phyloP scores from a whole-genome alignment of 2,329 filamentous ascomycete species.

The Cladophialophora chaetospira region DNA sequence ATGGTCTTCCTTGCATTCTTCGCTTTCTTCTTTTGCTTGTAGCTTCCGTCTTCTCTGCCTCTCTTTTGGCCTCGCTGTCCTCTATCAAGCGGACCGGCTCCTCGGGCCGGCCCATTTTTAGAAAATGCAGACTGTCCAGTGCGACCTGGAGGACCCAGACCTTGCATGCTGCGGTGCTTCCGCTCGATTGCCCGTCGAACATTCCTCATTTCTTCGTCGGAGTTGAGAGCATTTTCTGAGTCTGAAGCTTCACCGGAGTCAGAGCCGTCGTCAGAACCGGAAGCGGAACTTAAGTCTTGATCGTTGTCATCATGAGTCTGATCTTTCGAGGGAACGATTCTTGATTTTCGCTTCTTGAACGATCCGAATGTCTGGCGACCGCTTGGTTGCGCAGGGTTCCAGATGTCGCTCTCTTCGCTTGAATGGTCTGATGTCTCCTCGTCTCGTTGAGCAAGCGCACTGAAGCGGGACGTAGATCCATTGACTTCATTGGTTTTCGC shows the following conservation, averaged over 20 bases:
- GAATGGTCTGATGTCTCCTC: conserved; percentile 8
- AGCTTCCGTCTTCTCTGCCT: not conserved
- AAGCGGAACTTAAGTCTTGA: conserved; percentile 22
- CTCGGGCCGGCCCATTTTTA: too few species aligned
- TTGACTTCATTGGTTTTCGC: not conserved
- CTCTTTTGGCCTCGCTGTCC: not conserved
- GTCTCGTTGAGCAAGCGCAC: not conserved
- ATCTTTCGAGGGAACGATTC: not conserved
- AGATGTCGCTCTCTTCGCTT: conserved; percentile 27
- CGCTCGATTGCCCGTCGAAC: conserved; percentile 25
- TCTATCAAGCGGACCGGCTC: too few species aligned
- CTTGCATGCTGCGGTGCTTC: conserved; percentile 23
- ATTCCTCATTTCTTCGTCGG: conserved; percentile 26
- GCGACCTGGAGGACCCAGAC: not conserved
- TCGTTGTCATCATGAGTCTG: not conserved
- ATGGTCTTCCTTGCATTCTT: conserved; percentile 27
- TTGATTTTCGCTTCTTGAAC: conserved; percentile 20
- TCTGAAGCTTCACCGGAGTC: conserved; percentile 7
- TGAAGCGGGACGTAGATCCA: too few species aligned
- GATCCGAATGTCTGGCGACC: conserved; percentile 32
- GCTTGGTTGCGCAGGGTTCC: conserved; percentile 14
- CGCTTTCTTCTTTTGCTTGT: conserved; percentile 16
- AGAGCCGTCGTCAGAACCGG: conserved; percentile 1
- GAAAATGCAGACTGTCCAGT: too few species aligned
- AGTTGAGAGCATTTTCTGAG: conserved; percentile 12